Evolutionary conservation across 164 flowering plant genomes (phyloP).

Genomic region (Houttuynia cordata): DNA sequence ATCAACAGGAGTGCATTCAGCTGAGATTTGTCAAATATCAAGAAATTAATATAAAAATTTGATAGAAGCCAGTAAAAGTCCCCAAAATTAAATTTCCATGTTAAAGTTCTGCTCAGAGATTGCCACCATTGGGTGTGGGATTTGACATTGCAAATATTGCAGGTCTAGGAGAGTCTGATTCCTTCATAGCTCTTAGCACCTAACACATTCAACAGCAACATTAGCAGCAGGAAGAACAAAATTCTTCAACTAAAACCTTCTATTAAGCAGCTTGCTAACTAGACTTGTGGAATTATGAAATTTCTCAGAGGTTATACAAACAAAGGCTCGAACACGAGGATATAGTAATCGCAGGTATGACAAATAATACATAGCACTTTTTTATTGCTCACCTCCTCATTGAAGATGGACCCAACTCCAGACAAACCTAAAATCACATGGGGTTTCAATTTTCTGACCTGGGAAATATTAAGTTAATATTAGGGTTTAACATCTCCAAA

Average conservation of each 20-base stretch:
- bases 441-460: constrained; percentile 87
- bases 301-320: neutral
- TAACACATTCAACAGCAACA: constrained; percentile 8
- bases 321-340: neutral
- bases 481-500: neutral
- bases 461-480: constrained; percentile 10
- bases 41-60: too few relatives aligned
- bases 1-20: constrained; percentile 91
- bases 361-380: neutral
- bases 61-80: neutral
- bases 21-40: constrained; percentile 22
- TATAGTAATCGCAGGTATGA: neutral
- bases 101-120: neutral
- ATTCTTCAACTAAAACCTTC: neutral
- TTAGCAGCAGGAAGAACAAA: neutral
- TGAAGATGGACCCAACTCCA: constrained; percentile 89
- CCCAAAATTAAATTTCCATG: neutral
- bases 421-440: constrained; percentile 91
- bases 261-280: neutral
- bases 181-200: constrained; percentile 91
- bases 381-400: constrained; percentile 45
- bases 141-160: constrained; percentile 99
- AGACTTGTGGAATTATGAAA: neutral
- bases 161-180: constrained; percentile 79
- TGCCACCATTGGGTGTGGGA: constrained; percentile 81